Base-by-base conservation (phyloP, 2,329 filamentous ascomycete species). In the Exophiala calicioides region DNA sequence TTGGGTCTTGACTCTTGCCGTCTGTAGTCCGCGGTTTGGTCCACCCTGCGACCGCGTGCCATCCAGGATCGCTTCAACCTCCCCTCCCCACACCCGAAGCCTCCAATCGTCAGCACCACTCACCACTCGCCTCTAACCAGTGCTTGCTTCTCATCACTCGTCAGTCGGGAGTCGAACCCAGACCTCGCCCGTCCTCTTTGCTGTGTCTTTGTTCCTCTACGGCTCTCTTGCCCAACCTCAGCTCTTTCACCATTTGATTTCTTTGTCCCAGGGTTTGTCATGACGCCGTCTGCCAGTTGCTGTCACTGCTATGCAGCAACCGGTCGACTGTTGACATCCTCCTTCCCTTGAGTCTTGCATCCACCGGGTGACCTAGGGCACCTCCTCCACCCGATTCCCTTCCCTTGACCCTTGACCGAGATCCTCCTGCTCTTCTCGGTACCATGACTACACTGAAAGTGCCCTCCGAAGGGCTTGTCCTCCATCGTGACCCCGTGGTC, bases 61-160 rank as follows among this genome's bases (percentile, higher is more conserved):
- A n/a, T 48, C 44, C 46, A 48, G 49, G 47, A 50, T 51, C 53
- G 50, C 38, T 48, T 50, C 29, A 30, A 29, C 37, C 15, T 24
- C 26, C 36, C 30, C 35, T 41, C 50, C 26, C 53, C 50, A 46
- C 34, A 46, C n/a, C 38, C 42, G 26, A 38, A 31, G 43, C 49
- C 50, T 53, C 50, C 50, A 56, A 56, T 53, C 53, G 50, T 56
- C 46, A 52, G 39, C 53, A 51, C 37, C 26, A 30, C 34, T 34
- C 33, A 36, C 40, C 33, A 18, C 33, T 35, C 32, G 23, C 35
- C 23, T 27, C 15, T 15, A 20, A 26, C n/a, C n/a, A n/a, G n/a
- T n/a, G n/a, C 47, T 35, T 37, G 47, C 46, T 47, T 46, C 36
- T 55, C 48, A 34, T 51, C 44, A 39, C 44, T 44, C 26, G 18